A percentile compares a stretch with the other conserved stretches of the same genome.
Evolutionary conservation across 441 rosid genomes (phyloP).

Genomic region (Manihot esculenta): DNA sequence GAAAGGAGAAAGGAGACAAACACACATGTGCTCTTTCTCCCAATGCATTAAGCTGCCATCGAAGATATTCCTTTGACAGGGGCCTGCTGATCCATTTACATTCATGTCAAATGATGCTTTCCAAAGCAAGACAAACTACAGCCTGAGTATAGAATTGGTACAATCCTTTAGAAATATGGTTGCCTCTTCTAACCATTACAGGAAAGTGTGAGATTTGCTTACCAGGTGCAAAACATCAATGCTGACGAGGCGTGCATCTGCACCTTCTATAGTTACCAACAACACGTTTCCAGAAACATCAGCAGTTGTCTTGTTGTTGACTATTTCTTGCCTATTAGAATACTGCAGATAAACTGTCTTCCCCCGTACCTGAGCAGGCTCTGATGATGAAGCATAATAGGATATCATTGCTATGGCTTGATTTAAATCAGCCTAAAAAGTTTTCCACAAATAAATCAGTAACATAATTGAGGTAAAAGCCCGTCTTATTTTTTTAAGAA

Average conservation of each 20-base stretch:
- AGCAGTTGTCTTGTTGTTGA: slow-evolving; percentile 93
- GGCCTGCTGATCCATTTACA: slow-evolving; percentile 99
- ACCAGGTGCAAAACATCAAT: slow-evolving; percentile 98
- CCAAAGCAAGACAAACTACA: slow-evolving; percentile 66
- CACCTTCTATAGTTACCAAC: slow-evolving; percentile 89
- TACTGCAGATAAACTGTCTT: slow-evolving; percentile 99
- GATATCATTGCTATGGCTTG: slow-evolving; percentile 99
- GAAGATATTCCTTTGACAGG: slow-evolving; percentile 97
- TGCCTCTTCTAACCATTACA: slow-evolving; percentile 38
- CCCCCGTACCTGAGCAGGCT: slow-evolving; percentile 99
- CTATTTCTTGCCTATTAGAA: slow-evolving; percentile 95
- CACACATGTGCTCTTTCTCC: slow-evolving; percentile 99
- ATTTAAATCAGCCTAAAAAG: slow-evolving; percentile 74
- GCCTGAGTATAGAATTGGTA: slow-evolving; percentile 58
- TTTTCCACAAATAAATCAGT: slow-evolving; percentile 6
- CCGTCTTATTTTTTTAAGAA: neutral
- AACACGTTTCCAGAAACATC: slow-evolving; percentile 98
- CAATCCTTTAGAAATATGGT: slow-evolving; percentile 36
- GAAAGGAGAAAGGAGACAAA: slow-evolving; percentile 99
- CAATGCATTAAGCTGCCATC: slow-evolving; percentile 98
- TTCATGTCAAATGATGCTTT: slow-evolving; percentile 78
- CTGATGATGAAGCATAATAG: slow-evolving; percentile 92
- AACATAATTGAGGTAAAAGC: neutral
- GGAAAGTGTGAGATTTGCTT: slow-evolving; percentile 34
- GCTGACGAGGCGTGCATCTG: slow-evolving; percentile 96